A percentile compares a stretch with the other conserved stretches of the same genome.
Conservation (phyloP, 177 flowering plant genomes). For the Vitis hybrid region DNA sequence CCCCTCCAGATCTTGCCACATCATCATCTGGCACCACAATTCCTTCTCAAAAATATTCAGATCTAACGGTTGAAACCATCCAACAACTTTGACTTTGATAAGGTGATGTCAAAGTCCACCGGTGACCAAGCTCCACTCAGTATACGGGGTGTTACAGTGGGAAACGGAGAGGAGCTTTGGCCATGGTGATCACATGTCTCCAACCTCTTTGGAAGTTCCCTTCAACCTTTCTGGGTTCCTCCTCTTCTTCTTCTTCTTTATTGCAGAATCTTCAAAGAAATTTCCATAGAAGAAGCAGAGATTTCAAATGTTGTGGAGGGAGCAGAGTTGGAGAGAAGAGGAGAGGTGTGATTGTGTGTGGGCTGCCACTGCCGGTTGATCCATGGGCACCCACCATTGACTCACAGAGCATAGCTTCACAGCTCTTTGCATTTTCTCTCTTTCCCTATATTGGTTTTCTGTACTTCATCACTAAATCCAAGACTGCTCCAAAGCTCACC, state of each 20-base stretch:
- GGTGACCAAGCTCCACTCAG: not conserved
- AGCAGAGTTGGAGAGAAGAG: constrained; percentile 10
- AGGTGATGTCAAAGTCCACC: no score
- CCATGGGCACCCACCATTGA: constrained; percentile 94
- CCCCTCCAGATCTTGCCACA: no score
- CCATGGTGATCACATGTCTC: constrained; percentile 8
- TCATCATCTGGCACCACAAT: no score
- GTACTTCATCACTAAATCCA: constrained; percentile 89
- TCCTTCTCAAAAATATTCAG: no score
- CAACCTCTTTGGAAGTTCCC: constrained; percentile 7
- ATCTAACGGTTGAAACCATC: no score
- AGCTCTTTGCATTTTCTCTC: constrained; percentile 81
- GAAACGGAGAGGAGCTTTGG: not conserved
- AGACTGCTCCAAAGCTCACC: constrained; percentile 85
- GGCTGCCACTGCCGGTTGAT: constrained; percentile 60
- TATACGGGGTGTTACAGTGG: not conserved
- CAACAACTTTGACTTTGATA: no score
- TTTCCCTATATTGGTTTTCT: constrained; percentile 89
- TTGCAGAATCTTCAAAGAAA: constrained; percentile 7
- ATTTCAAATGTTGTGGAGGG: constrained; percentile 1
- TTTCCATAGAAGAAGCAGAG: constrained; percentile 2
- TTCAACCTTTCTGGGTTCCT: constrained; percentile 13
- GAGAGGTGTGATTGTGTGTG: constrained; percentile 25
- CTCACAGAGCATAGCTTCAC: constrained; percentile 86
- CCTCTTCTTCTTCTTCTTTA: constrained; percentile 10